Conservation (phyloP, 305 asterid species). For the Fraxinus nigra region DNA sequence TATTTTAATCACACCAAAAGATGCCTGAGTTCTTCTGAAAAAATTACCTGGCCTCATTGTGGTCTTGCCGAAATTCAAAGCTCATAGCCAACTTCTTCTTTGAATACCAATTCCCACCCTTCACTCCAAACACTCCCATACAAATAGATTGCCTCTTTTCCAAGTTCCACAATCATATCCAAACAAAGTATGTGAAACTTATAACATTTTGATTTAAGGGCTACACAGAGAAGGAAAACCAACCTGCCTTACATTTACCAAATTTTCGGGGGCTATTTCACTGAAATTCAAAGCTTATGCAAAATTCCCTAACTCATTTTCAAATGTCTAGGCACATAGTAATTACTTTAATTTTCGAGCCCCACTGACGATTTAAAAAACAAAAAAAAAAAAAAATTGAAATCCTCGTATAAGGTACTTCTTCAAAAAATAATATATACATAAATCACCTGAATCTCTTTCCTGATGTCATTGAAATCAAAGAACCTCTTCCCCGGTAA, state of each 20-base stretch:
- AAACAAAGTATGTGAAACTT: neutral
- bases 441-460: conserved; percentile 31
- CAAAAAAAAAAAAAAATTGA: neutral
- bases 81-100: neutral
- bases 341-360: neutral
- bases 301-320: neutral
- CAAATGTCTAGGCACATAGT: neutral
- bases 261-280: neutral
- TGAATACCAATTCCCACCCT: neutral
- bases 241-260: neutral
- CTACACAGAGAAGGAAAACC: neutral
- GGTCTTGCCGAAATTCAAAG: neutral
- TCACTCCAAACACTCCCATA: neutral
- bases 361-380: neutral
- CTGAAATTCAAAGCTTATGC: neutral
- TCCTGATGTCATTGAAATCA: conserved; percentile 28
- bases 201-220: neutral
- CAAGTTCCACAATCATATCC: neutral
- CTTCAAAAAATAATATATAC: neutral
- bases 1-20: neutral
- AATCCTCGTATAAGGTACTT: neutral
- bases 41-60: neutral
- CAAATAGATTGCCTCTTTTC: neutral
- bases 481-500: conserved; percentile 23
- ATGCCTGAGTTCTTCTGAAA: neutral